Base-by-base conservation (phyloP, 495 filamentous ascomycete genomes). In the Cercophora newfieldiana region DNA sequence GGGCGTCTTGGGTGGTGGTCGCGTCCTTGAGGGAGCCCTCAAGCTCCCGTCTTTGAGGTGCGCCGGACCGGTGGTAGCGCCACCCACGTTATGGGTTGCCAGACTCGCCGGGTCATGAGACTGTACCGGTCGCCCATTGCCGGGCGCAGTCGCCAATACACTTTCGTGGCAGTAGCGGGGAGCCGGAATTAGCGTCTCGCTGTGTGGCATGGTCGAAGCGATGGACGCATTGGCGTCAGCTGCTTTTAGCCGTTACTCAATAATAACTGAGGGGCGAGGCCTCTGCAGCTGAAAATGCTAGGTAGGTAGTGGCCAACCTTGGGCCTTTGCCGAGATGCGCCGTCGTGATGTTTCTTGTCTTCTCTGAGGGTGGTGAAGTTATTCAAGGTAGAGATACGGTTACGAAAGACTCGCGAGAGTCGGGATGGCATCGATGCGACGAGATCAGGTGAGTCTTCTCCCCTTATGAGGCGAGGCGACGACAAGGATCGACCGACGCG, bases 171-270 rank as follows among this genome's bases (percentile, higher is more conserved):
- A 19, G 49, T 19, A 53, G 54, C 54, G 54, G 54, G 54, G 54
- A 57, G 26, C 54, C 54, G 16, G 29, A 19, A n/a, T 57, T 57
- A 57, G 54, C 54, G 54, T 30, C 22, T 30, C 54, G 6, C 7
- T 26, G 24, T 22, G 28, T 57, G 54, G 26, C 54, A 57, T 57
- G 54, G 54, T 25, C 54, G 54, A 57, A 18, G 54, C 54, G 21
- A 57, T 30, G 18, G 25, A 57, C 25, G 28, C 22, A 31, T 30
- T 30, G 21, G 26, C 21, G 14, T 26, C 21, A 53, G 50, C 50
- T 44, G 37, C 10, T 44, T 44, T 44, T 44, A 44, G 37, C 37
- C 37, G 37, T 44, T 44, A 44, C 37, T 44, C 37, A 44, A 44
- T 44, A 44, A 16, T 8, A 44, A 44, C 10, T 44, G 37, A 14